phyloP scores from a whole-genome alignment of 495 filamentous ascomycete species.

The Aspergillus affinis region DNA sequence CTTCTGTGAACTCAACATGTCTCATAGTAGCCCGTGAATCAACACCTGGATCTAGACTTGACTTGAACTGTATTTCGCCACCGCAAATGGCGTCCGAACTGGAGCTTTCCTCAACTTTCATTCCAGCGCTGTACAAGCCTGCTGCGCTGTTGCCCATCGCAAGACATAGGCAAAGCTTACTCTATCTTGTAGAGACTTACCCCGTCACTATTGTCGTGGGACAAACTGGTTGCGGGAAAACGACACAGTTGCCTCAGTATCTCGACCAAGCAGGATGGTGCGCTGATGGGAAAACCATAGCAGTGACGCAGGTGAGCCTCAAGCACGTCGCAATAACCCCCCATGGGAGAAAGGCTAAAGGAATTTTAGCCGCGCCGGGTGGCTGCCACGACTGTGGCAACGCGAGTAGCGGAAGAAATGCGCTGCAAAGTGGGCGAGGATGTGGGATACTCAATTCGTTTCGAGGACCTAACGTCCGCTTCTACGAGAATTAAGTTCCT shows the following conservation, averaged over 20 bases:
- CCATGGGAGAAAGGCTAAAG: constrained; percentile 1
- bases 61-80: not conserved
- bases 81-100: constrained; percentile 41
- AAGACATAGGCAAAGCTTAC: constrained; percentile 67
- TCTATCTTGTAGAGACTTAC: constrained; percentile 74
- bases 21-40: not conserved
- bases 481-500: constrained; percentile 92
- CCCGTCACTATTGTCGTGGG: constrained; percentile 84
- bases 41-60: not conserved
- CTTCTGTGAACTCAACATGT: not conserved
- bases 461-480: constrained; percentile 92
- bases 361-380: constrained; percentile 76
- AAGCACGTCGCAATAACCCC: not conserved
- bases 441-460: constrained; percentile 94
- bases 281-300: constrained; percentile 76
- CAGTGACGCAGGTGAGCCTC: constrained; percentile 79
- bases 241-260: constrained; percentile 86
- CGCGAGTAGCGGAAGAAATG: constrained; percentile 90
- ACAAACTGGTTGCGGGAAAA: constrained; percentile 90
- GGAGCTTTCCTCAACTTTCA: constrained; percentile 64
- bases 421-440: constrained; percentile 89
- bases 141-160: constrained; percentile 75
- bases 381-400: constrained; percentile 88
- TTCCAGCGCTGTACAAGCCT: constrained; percentile 76
- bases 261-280: constrained; percentile 90